phyloP scores from a whole-genome alignment of 2,329 filamentous ascomycete species.

The Cryphonectria parasitica region DNA sequence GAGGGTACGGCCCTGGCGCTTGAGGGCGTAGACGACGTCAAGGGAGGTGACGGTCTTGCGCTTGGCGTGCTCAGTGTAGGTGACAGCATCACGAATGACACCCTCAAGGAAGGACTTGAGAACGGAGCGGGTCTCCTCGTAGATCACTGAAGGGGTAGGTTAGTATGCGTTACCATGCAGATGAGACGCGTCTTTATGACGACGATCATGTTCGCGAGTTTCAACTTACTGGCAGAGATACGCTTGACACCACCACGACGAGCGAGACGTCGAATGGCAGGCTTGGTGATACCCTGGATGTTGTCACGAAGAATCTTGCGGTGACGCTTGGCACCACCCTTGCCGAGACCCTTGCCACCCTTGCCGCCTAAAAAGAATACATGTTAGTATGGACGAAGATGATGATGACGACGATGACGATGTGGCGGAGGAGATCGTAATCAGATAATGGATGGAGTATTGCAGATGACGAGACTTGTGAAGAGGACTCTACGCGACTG shows the following conservation, averaged over 20 bases:
- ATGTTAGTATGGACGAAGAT: conserved; percentile 47
- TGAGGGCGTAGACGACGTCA: conserved; percentile 66
- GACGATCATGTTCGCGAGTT: neutral
- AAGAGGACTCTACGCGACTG: conserved; percentile 24
- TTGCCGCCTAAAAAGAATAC: conserved; percentile 71
- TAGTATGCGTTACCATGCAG: conserved; percentile 16
- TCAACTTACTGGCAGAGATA: conserved; percentile 86
- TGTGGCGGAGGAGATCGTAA: neutral
- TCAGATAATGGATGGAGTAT: conserved; percentile 1
- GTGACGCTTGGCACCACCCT: conserved; percentile 98
- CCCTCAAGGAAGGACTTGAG: conserved; percentile 84
- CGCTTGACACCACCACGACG: conserved; percentile 99
- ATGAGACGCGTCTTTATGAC: neutral
- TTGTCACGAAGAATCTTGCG: conserved; percentile 99
- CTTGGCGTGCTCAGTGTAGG: conserved; percentile 84
- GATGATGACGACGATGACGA: conserved; percentile 11
- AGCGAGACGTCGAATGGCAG: conserved; percentile 95
- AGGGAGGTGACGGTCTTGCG: conserved; percentile 72
- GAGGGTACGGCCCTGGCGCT: conserved; percentile 68
- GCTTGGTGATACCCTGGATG: conserved; percentile 99
- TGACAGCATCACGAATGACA: conserved; percentile 79
- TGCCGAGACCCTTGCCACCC: conserved; percentile 96
- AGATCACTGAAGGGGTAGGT: conserved; percentile 63
- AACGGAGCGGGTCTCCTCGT: conserved; percentile 81
- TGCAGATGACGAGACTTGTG: conserved; percentile 23